Evolutionary conservation across 1,284 basidiomycete species (phyloP), one percentile per base, ranked within the genome.

Genomic region (Naganishia sp.): DNA sequence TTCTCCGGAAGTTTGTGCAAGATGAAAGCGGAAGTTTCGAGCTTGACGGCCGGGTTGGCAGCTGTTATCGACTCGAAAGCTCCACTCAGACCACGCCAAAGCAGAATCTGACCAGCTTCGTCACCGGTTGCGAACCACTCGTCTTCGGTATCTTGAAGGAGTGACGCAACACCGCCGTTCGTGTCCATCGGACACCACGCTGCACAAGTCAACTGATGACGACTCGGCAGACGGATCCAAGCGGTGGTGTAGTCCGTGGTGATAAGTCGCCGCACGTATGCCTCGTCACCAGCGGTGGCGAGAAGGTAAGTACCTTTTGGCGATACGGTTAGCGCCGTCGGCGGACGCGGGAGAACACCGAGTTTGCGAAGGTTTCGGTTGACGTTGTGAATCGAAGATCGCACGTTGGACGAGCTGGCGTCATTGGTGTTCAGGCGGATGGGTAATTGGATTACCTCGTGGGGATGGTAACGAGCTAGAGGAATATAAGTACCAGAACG

Each of bases 91-190:
- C 92, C 95, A 77, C 96, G 94, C 94, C 94, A 98, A 13, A 97
- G 77, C 43, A 91, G 85, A 55, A 99, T 90, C 71, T 87, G 84
- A 71, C 95, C 95, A 68, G 86, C 87, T 32, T 83, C 83, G 74
- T 98, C 94, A 42, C 95, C 95, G 0, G 95, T 97, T 3, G 93
- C 94, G 74, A 99, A 96, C 78, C 90, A 94, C 66, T 93, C 88
- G 71, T 96, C 92, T 46, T 75, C 73, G 55, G 68, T 52, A 11
- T 63, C 69, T 51, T 60, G 50, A 15, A 63, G 17, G 90, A 66
- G 31, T 10, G 56, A 23, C 13, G 64, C 49, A 15, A 63, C 46
- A 31, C 53, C 53, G 7, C 52, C 66, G 35, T 25, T 39, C 1
- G 17, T 1, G n/a, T 63, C 64, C 32, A 61, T 17, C 1, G 68